A percentile compares a stretch with the other conserved stretches of the same genome.
Evolutionary conservation across 352 stramenopile species (phyloP).

Genomic region (Globisporangium iwayamae): DNA sequence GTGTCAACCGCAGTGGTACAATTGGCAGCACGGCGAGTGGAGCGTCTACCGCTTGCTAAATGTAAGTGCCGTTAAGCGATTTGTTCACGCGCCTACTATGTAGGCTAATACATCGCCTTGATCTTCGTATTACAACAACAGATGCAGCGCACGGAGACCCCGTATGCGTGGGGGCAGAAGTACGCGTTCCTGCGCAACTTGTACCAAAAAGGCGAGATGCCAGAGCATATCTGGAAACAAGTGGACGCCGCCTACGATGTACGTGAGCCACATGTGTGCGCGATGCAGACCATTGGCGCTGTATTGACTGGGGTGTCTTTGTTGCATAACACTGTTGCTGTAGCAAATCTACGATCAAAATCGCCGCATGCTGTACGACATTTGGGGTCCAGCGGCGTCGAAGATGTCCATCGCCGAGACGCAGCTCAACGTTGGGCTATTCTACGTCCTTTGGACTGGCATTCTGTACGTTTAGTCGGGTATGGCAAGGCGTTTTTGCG

Average conservation of each 20-base stretch:
- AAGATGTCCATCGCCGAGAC: slow-evolving; percentile 47
- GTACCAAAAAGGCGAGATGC: slow-evolving; percentile 47
- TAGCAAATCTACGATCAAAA: slow-evolving; percentile 64
- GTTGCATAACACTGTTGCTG: not conserved
- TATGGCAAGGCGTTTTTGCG: not conserved
- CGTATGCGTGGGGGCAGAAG: slow-evolving; percentile 59
- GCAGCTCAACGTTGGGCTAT: slow-evolving; percentile 55
- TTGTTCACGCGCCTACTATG: too few relatives aligned
- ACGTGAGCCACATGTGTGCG: slow-evolving; percentile 9
- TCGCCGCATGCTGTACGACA: slow-evolving; percentile 53
- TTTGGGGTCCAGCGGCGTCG: slow-evolving; percentile 49
- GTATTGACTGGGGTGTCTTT: not conserved
- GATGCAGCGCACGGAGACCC: slow-evolving; percentile 49
- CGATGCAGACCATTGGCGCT: not conserved
- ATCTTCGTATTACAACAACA: slow-evolving; percentile 11
- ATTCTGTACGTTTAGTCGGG: slow-evolving; percentile 47
- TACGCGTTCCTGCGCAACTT: slow-evolving; percentile 54
- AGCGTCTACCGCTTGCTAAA: slow-evolving; percentile 25
- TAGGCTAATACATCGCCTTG: not conserved
- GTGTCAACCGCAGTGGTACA: slow-evolving; percentile 17
- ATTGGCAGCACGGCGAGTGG: slow-evolving; percentile 19
- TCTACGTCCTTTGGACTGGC: slow-evolving; percentile 57
- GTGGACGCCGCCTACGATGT: slow-evolving; percentile 70
- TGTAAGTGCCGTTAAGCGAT: slow-evolving; percentile 4
- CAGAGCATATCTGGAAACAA: slow-evolving; percentile 36